Percentiles rank a stretch among this genome's conserved stretches.
Evolutionary conservation across 208 protist genomes (phyloP).

Genomic region (Acanthamoeba triangularis): DNA sequence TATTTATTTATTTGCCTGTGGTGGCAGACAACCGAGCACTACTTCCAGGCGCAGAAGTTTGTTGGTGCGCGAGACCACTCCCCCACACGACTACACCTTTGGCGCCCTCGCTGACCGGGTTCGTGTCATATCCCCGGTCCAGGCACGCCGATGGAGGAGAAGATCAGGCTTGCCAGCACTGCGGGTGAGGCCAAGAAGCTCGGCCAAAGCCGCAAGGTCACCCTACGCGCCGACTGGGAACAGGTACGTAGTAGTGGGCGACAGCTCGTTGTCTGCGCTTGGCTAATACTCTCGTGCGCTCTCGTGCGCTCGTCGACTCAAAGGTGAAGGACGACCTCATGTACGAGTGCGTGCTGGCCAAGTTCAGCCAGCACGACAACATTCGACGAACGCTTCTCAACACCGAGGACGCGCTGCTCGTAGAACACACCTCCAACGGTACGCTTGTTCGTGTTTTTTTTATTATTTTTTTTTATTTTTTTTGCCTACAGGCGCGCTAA

Average conservation of each 20-base stretch:
- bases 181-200: neutral
- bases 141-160: slow-evolving; percentile 29
- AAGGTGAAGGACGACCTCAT: slow-evolving; percentile 73
- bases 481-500: no score
- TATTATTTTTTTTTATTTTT: no score
- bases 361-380: slow-evolving; percentile 72
- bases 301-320: neutral
- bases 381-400: slow-evolving; percentile 26
- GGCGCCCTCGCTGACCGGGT: no score
- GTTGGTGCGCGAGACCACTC: neutral
- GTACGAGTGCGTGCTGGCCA: slow-evolving; percentile 19
- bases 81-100: neutral
- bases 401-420: slow-evolving; percentile 32
- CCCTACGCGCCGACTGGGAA: slow-evolving; percentile 27
- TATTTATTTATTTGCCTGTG: neutral
- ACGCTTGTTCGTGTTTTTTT: no score
- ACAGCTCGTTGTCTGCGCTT: no score
- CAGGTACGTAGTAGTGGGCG: no score
- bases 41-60: slow-evolving; percentile 76
- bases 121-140: no score
- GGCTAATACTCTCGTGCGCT: no score
- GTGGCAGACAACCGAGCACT: slow-evolving; percentile 67
- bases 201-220: neutral
- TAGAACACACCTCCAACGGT: slow-evolving; percentile 67
- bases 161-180: neutral